These are phyloP conservation scores for Stagonosporopsis vannaccii DNA, from an alignment of 2,329 filamentous ascomycete genomes.

Conservation along the genomic window DNA sequence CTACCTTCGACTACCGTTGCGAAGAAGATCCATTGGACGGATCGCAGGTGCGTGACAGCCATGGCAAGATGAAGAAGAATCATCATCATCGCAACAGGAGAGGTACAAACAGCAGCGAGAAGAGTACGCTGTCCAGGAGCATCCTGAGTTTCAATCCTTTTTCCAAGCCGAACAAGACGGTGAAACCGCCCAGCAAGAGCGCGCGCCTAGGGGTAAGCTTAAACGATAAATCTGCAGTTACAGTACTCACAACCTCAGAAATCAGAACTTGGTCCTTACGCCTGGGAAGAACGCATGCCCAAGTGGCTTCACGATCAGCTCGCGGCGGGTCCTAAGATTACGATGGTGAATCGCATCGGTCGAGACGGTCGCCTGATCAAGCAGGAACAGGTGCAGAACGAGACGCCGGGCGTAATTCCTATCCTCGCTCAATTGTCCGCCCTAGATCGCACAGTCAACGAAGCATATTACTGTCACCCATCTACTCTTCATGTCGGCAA, in stretches of 20 bases:
- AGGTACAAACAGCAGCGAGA: constrained; percentile 41
- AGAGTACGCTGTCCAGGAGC: constrained; percentile 45
- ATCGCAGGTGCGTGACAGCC: constrained; percentile 24
- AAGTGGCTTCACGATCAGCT: constrained; percentile 52
- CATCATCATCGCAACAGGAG: constrained; percentile 34
- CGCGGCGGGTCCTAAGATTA: constrained; percentile 50
- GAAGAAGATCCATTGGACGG: constrained; percentile 18
- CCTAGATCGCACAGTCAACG: constrained; percentile 68
- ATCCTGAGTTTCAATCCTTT: constrained; percentile 47
- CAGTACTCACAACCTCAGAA: constrained; percentile 41
- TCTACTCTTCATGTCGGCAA: constrained; percentile 82
- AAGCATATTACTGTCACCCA: constrained; percentile 81
- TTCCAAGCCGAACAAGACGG: constrained; percentile 32
- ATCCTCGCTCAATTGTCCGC: constrained; percentile 60
- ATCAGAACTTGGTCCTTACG: constrained; percentile 57
- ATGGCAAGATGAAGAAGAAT: constrained; percentile 34
- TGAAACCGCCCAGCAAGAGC: constrained; percentile 41
- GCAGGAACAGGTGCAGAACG: constrained; percentile 53
- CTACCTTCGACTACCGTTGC: constrained; percentile 5
- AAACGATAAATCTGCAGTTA: neutral
- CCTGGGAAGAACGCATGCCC: constrained; percentile 57
- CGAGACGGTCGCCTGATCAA: constrained; percentile 52
- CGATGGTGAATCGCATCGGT: constrained; percentile 50
- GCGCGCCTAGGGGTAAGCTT: constrained; percentile 46
- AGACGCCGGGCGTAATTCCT: constrained; percentile 54